A percentile compares a stretch with the other conserved stretches of the same genome.
These are phyloP conservation scores for Paraconiothyrium sp. DNA, from an alignment of 2,329 filamentous ascomycete genomes.

Conservation along the genomic window DNA sequence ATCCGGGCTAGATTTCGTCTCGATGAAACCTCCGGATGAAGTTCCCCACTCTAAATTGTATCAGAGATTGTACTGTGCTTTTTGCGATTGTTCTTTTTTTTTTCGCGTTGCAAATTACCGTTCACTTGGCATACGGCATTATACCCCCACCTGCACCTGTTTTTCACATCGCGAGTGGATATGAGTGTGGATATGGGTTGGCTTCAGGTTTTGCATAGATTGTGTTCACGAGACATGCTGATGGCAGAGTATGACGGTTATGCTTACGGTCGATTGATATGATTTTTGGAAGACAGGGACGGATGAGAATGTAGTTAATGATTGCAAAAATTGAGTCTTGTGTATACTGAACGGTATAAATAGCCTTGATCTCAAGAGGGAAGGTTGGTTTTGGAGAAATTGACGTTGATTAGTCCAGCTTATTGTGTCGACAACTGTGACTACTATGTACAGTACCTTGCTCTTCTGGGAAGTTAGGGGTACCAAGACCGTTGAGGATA, in stretches of 20 bases:
- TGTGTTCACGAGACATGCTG: slow-evolving; percentile 4
- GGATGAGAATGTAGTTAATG: slow-evolving; percentile 5
- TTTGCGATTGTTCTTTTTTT: slow-evolving; percentile 6
- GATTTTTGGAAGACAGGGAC: not conserved
- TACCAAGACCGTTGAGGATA: too few species aligned
- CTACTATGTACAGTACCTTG: too few species aligned
- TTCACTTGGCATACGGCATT: slow-evolving; percentile 20
- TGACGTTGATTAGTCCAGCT: too few species aligned
- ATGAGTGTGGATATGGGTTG: slow-evolving; percentile 9
- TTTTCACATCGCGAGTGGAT: slow-evolving; percentile 12
- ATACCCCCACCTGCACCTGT: slow-evolving; percentile 17
- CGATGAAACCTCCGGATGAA: not conserved
- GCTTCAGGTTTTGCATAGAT: slow-evolving; percentile 11
- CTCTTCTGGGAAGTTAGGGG: too few species aligned
- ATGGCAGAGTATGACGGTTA: slow-evolving; percentile 10
- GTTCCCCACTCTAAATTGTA: slow-evolving; percentile 9
- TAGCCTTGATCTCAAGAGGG: too few species aligned
- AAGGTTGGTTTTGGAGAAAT: too few species aligned
- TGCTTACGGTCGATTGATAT: slow-evolving; percentile 6
- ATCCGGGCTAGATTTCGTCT: not conserved
- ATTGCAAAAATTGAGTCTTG: slow-evolving; percentile 7
- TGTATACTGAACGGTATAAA: slow-evolving; percentile 8
- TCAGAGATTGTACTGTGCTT: not conserved
- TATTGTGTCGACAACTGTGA: too few species aligned
- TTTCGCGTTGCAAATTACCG: not conserved